Evolutionary conservation across 2,329 filamentous ascomycete species (phyloP).

Genomic region (Coniochaeta prunicola): DNA sequence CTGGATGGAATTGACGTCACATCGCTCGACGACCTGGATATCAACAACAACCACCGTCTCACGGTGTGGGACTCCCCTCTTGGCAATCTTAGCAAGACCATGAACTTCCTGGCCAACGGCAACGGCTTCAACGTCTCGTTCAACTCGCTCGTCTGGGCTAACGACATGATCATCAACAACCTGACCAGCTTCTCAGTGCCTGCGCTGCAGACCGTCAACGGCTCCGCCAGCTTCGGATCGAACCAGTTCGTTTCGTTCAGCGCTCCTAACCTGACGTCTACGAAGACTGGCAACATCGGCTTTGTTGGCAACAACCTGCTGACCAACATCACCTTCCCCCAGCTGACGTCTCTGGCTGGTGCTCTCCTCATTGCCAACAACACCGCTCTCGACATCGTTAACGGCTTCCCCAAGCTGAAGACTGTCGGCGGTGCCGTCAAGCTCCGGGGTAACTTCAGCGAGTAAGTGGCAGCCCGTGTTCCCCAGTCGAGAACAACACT

Average conservation of each 20-base stretch:
- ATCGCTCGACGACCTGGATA: conserved; percentile 64
- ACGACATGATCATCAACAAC: conserved; percentile 78
- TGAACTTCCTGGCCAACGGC: conserved; percentile 78
- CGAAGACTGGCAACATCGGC: conserved; percentile 52
- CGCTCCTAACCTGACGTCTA: conserved; percentile 63
- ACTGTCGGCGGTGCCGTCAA: conserved; percentile 74
- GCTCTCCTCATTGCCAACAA: conserved; percentile 88
- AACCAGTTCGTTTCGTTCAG: conserved; percentile 60
- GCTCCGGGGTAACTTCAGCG: conserved; percentile 75
- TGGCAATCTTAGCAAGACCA: conserved; percentile 60
- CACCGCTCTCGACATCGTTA: conserved; percentile 59
- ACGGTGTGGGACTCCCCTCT: conserved; percentile 70
- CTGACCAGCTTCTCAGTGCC: conserved; percentile 68
- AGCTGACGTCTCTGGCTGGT: conserved; percentile 62
- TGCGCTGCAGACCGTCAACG: conserved; percentile 63
- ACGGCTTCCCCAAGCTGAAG: conserved; percentile 61
- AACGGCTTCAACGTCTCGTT: conserved; percentile 62
- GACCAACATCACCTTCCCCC: conserved; percentile 69
- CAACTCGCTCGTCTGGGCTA: conserved; percentile 69
- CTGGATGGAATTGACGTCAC: conserved; percentile 76
- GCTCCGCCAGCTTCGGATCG: conserved; percentile 76
- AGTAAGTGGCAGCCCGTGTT: conserved; percentile 47
- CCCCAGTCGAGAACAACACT: not conserved
- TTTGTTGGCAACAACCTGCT: conserved; percentile 57
- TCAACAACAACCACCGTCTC: conserved; percentile 87